These are phyloP conservation scores for Bacterosira constricta DNA, from an alignment of 108 stramenopile species.

Conservation along the genomic window DNA sequence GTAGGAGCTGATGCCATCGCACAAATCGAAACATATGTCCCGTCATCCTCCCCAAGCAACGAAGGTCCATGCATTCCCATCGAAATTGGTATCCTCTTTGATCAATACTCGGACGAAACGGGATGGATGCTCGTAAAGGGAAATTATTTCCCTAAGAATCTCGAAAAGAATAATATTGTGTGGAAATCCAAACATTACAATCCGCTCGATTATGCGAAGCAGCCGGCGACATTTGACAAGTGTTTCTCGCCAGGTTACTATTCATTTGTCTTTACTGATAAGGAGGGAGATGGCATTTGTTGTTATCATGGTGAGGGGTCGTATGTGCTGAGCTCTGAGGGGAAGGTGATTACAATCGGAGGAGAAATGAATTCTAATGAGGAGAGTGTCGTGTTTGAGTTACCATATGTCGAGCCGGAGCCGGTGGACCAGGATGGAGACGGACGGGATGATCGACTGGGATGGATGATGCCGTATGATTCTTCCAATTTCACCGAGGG, in stretches of 20 bases:
- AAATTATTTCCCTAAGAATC: neutral
- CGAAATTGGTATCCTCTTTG: slow-evolving; percentile 40
- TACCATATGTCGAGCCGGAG: slow-evolving; percentile 34
- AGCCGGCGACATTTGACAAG: slow-evolving; percentile 8
- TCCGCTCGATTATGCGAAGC: neutral
- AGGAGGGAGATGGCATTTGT: slow-evolving; percentile 34
- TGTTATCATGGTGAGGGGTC: slow-evolving; percentile 36
- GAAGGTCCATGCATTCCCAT: slow-evolving; percentile 31
- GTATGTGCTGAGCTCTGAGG: slow-evolving; percentile 31
- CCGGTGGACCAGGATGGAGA: slow-evolving; percentile 23
- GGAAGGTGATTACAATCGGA: slow-evolving; percentile 26
- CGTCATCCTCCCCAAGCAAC: slow-evolving; percentile 18
- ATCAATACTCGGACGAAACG: slow-evolving; percentile 29
- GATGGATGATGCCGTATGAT: slow-evolving; percentile 33
- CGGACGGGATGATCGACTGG: slow-evolving; percentile 36
- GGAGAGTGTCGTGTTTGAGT: slow-evolving; percentile 16
- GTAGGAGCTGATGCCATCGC: neutral
- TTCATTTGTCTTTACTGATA: slow-evolving; percentile 26
- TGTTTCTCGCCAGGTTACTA: slow-evolving; percentile 29
- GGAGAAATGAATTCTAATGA: slow-evolving; percentile 20
- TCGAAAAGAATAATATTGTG: slow-evolving; percentile 10
- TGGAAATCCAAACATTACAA: slow-evolving; percentile 36
- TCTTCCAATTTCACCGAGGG: slow-evolving; percentile 31
- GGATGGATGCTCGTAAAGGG: slow-evolving; percentile 29
- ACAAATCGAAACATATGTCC: neutral